phyloP scores from a whole-genome alignment of 73 alveolate genomes.

The Paramecium biaurelia region DNA sequence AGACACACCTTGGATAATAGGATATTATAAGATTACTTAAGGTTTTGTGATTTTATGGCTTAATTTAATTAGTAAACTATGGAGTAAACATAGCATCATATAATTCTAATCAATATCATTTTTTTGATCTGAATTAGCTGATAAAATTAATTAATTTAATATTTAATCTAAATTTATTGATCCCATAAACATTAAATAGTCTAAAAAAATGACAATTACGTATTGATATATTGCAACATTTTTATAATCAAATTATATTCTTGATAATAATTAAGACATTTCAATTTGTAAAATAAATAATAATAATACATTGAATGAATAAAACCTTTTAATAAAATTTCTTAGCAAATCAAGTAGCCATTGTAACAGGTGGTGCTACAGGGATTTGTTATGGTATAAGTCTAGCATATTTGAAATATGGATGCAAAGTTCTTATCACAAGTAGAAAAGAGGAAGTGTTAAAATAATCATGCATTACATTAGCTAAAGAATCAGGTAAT shows the following conservation, averaged over 20 bases:
- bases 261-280: too few species aligned
- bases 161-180: too few species aligned
- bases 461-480: constrained; percentile 67
- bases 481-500: constrained; percentile 66
- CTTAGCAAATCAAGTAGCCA: constrained; percentile 75
- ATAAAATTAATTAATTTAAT: not conserved
- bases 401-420: constrained; percentile 71
- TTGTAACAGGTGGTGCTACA: constrained; percentile 90
- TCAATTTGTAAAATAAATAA: too few species aligned
- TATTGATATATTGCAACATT: too few species aligned
- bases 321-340: constrained; percentile 68
- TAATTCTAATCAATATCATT: not conserved
- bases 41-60: too few species aligned
- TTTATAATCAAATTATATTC: too few species aligned
- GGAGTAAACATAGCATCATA: not conserved
- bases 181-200: too few species aligned
- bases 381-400: constrained; percentile 88
- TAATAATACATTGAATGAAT: constrained; percentile 33
- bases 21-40: too few species aligned
- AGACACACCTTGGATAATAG: too few species aligned
- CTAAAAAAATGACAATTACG: too few species aligned
- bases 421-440: constrained; percentile 80
- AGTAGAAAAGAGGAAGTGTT: constrained; percentile 79
- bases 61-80: too few species aligned
- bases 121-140: not conserved